Conservation (phyloP, 108 stramenopile species). For the Fistulifera pelliculosa region DNA sequence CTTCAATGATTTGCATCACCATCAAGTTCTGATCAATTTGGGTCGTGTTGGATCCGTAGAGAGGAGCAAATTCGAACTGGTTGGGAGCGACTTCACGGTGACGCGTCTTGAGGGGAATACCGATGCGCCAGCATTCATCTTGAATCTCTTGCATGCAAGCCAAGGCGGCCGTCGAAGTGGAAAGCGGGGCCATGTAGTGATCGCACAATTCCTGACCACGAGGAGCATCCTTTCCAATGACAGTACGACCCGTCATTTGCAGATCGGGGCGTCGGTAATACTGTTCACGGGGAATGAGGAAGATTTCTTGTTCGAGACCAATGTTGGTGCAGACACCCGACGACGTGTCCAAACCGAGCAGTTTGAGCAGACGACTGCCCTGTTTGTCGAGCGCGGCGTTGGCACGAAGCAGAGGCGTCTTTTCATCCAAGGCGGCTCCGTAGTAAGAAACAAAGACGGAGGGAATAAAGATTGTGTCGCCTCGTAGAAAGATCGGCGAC, state of each 20-base stretch:
- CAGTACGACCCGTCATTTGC: constrained; percentile 86
- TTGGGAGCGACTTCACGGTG: constrained; percentile 95
- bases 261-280: constrained; percentile 91
- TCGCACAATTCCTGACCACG: constrained; percentile 94
- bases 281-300: constrained; percentile 86
- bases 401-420: constrained; percentile 89
- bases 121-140: constrained; percentile 81
- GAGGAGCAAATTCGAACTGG: constrained; percentile 92
- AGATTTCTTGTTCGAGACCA: constrained; percentile 96
- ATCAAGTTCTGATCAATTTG: constrained; percentile 92
- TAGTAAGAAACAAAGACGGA: constrained; percentile 86
- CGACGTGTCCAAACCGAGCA: constrained; percentile 65
- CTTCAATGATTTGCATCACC: constrained; percentile 96
- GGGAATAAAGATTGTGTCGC: constrained; percentile 92
- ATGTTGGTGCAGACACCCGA: constrained; percentile 76
- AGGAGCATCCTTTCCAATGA: constrained; percentile 88
- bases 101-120: constrained; percentile 87
- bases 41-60: constrained; percentile 83
- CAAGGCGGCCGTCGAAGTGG: constrained; percentile 67
- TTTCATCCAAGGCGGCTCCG: constrained; percentile 93
- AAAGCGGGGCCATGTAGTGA: constrained; percentile 91
- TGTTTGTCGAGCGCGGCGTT: constrained; percentile 82
- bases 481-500: constrained; percentile 84
- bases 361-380: constrained; percentile 68
- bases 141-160: constrained; percentile 92